These are phyloP conservation scores for Mucor sp. DNA, from an alignment of 371 early-diverging fungal genomes.

Conservation along the genomic window DNA sequence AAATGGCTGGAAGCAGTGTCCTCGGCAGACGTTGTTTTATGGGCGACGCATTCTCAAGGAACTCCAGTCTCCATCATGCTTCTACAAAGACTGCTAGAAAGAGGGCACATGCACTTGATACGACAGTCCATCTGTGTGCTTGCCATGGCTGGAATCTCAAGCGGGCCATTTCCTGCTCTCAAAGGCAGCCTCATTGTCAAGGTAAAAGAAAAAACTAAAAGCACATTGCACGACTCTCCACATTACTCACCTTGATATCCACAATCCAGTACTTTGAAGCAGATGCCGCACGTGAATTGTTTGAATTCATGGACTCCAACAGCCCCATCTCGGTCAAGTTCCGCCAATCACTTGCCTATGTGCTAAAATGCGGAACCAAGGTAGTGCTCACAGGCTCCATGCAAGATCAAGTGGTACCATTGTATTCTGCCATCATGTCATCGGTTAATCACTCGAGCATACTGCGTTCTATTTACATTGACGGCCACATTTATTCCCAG, in stretches of 20 bases:
- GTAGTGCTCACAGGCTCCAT: conserved; percentile 74
- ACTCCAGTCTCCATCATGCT: conserved; percentile 88
- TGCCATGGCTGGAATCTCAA: conserved; percentile 93
- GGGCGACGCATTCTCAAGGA: conserved; percentile 94
- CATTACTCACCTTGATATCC: neutral
- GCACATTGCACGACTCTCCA: too few relatives aligned
- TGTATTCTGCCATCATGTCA: conserved; percentile 94
- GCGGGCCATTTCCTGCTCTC: conserved; percentile 89
- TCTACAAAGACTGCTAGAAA: conserved; percentile 71
- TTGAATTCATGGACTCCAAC: conserved; percentile 87
- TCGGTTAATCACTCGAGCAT: conserved; percentile 86
- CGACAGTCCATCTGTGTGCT: conserved; percentile 77
- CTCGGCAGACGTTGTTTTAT: conserved; percentile 82
- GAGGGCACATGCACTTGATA: conserved; percentile 67
- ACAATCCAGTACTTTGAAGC: conserved; percentile 78
- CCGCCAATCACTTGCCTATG: conserved; percentile 65
- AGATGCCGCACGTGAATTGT: conserved; percentile 90
- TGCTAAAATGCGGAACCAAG: conserved; percentile 72
- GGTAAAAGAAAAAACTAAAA: too few relatives aligned
- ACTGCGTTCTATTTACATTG: conserved; percentile 89
- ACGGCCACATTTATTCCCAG: conserved; percentile 70
- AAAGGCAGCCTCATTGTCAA: conserved; percentile 82
- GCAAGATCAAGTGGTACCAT: conserved; percentile 96
- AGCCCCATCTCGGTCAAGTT: conserved; percentile 71
- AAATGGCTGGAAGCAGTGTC: conserved; percentile 57